Evolutionary conservation across 2,329 filamentous ascomycete genomes (phyloP), one percentile per base, ranked within the genome.

Genomic region (Pseudodiploospora longispora): DNA sequence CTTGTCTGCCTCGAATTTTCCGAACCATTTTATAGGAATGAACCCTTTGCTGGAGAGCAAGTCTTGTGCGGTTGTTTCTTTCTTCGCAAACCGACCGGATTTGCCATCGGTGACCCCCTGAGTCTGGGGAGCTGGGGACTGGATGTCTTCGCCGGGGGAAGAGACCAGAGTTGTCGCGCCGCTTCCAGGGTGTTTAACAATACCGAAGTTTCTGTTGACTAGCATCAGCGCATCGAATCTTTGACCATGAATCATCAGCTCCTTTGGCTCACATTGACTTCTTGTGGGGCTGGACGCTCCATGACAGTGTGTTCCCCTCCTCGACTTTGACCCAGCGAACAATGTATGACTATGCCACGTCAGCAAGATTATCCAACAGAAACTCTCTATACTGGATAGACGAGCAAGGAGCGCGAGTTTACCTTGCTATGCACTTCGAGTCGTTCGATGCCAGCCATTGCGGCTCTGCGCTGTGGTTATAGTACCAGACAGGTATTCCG

Each of bases 381-480:
- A 38, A 29, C 9, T 5, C 27, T 27, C 27, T 31, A 36, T 31
- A 33, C 29, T 10, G 36, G 27, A 27, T 10, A 38, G 36, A 32
- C 38, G 39, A 35, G 36, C 38, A 34, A 33, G 10, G 35, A 40
- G 19, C 31, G 10, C 27, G 41, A 32, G 48, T 57, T 42, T 76
- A 93, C 91, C 82, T 94, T 95, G 80, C 89, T 95, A 68, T 96
- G 91, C 55, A 98, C 87, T 67, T 97, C 88, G 55, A 98, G 76
- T 70, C 94, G 87, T 72, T 98, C 93, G 74, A 97, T 94, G 61
- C 87, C 88, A 48, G 87, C 89, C 90, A 95, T 95, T 42, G 46
- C 28, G 32, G 10, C 33, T 36, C 19, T 19, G 19, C 19, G 19
- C 19, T 19, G 19, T 19, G 19, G 19, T 19, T 19, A 19, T 19